Percentiles rank a stretch among this genome's conserved stretches.
Evolutionary conservation across 139 green algal species (phyloP).

Genomic region (Chlamydomonas urium): DNA sequence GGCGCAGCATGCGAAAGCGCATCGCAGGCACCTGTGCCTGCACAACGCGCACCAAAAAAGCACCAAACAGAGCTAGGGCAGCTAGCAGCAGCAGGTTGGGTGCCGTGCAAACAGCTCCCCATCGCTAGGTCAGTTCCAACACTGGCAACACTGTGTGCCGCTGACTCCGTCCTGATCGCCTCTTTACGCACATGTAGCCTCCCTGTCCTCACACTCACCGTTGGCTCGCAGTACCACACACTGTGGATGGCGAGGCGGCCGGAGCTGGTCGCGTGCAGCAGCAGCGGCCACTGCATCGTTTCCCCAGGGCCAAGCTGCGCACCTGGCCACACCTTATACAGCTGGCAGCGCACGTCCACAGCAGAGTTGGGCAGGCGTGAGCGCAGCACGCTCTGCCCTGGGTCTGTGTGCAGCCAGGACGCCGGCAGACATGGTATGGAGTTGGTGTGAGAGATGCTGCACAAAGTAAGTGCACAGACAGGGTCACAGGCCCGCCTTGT

Average conservation of each 20-base stretch:
- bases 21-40: constrained; percentile 31
- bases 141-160: not conserved
- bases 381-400: not conserved
- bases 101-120: too few species aligned
- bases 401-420: not conserved
- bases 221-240: constrained; percentile 52
- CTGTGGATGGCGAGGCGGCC: constrained; percentile 39
- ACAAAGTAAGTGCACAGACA: not conserved
- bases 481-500: not conserved
- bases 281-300: constrained; percentile 44
- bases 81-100: not conserved
- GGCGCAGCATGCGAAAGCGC: constrained; percentile 51
- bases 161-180: not conserved
- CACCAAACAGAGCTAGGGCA: not conserved
- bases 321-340: constrained; percentile 12
- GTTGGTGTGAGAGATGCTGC: not conserved
- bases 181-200: constrained; percentile 16
- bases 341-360: not conserved
- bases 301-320: constrained; percentile 29
- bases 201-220: constrained; percentile 17
- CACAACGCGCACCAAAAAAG: not conserved
- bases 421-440: not conserved
- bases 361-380: constrained; percentile 1
- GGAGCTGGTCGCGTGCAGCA: constrained; percentile 43
- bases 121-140: not conserved